Percentiles rank a stretch among this genome's conserved stretches.
Evolutionary conservation across 2,329 filamentous ascomycete genomes (phyloP).

Genomic region (Penicillium palitans): DNA sequence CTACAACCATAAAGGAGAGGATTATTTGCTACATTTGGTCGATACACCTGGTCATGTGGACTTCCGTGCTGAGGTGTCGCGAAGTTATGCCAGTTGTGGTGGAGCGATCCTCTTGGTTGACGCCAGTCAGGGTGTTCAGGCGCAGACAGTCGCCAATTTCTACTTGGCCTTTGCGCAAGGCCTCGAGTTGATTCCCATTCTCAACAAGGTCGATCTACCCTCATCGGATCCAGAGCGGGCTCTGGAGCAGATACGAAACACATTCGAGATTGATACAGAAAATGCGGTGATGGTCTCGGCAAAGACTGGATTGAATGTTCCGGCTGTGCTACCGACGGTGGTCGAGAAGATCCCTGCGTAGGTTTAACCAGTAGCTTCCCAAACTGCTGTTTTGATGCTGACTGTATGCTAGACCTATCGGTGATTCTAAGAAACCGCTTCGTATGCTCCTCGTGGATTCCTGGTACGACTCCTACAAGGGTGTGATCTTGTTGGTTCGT

Average conservation of each 20-base stretch:
- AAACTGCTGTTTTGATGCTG: slow-evolving; percentile 14
- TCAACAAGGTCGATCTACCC: slow-evolving; percentile 95
- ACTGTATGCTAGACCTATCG: slow-evolving; percentile 57
- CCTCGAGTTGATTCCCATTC: slow-evolving; percentile 79
- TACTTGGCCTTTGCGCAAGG: slow-evolving; percentile 95
- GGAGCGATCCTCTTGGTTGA: slow-evolving; percentile 91
- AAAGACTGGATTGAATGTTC: slow-evolving; percentile 89
- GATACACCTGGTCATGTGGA: slow-evolving; percentile 98
- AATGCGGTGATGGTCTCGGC: slow-evolving; percentile 80
- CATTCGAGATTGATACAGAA: slow-evolving; percentile 82
- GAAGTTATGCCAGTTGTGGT: slow-evolving; percentile 94
- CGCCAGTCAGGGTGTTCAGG: slow-evolving; percentile 93
- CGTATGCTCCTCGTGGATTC: slow-evolving; percentile 90
- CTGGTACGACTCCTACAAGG: slow-evolving; percentile 96
- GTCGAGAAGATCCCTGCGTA: slow-evolving; percentile 77
- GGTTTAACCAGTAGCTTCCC: slow-evolving; percentile 23
- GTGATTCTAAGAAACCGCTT: slow-evolving; percentile 70
- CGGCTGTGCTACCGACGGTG: slow-evolving; percentile 77
- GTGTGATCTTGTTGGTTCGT: slow-evolving; percentile 85
- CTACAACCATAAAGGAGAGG: slow-evolving; percentile 78
- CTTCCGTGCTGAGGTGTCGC: slow-evolving; percentile 92
- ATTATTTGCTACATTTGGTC: slow-evolving; percentile 92
- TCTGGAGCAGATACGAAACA: slow-evolving; percentile 78
- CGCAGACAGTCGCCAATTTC: slow-evolving; percentile 98
- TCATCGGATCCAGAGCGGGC: slow-evolving; percentile 85